A percentile compares a stretch with the other conserved stretches of the same genome.
phyloP scores from a whole-genome alignment of 495 filamentous ascomycete species.

The Lasiosphaeris hirsuta region DNA sequence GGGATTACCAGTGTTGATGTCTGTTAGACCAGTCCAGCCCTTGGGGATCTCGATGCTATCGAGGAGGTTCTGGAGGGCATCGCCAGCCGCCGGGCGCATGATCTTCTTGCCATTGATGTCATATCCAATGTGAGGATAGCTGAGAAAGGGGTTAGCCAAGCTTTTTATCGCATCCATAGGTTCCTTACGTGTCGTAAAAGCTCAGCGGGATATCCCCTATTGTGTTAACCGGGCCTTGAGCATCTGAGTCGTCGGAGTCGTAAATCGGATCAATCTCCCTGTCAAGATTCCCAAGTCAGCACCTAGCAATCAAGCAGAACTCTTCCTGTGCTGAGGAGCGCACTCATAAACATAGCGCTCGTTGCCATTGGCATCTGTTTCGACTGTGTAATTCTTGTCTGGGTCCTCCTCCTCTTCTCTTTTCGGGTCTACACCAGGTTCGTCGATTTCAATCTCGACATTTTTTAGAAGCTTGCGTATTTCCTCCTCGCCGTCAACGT shows the following conservation, averaged over 20 bases:
- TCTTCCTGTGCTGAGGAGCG: slow-evolving; percentile 3
- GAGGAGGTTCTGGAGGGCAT: slow-evolving; percentile 88
- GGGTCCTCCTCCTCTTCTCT: slow-evolving; percentile 30
- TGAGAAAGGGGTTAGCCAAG: slow-evolving; percentile 1
- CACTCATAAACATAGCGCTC: slow-evolving; percentile 57
- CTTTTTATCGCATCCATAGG: not conserved
- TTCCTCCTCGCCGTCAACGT: slow-evolving; percentile 43
- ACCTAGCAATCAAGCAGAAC: not conserved
- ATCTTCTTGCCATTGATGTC: slow-evolving; percentile 98
- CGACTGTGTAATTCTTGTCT: slow-evolving; percentile 56
- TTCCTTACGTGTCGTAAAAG: slow-evolving; percentile 79
- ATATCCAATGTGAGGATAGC: slow-evolving; percentile 92
- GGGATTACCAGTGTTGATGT: slow-evolving; percentile 88
- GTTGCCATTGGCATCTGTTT: slow-evolving; percentile 53
- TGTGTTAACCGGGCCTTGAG: slow-evolving; percentile 74
- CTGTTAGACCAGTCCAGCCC: slow-evolving; percentile 95
- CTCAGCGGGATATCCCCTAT: slow-evolving; percentile 91
- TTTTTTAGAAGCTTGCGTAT: slow-evolving; percentile 30
- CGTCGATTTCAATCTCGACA: slow-evolving; percentile 27
- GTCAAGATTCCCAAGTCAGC: slow-evolving; percentile 48
- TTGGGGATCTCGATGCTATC: slow-evolving; percentile 97
- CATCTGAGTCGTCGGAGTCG: slow-evolving; percentile 90
- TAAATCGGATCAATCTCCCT: slow-evolving; percentile 89
- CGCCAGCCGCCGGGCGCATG: slow-evolving; percentile 88
- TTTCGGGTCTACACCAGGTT: slow-evolving; percentile 35